Base-by-base conservation (phyloP, 2,329 filamentous ascomycete species). In the Ploettnerulaceae sp. region DNA sequence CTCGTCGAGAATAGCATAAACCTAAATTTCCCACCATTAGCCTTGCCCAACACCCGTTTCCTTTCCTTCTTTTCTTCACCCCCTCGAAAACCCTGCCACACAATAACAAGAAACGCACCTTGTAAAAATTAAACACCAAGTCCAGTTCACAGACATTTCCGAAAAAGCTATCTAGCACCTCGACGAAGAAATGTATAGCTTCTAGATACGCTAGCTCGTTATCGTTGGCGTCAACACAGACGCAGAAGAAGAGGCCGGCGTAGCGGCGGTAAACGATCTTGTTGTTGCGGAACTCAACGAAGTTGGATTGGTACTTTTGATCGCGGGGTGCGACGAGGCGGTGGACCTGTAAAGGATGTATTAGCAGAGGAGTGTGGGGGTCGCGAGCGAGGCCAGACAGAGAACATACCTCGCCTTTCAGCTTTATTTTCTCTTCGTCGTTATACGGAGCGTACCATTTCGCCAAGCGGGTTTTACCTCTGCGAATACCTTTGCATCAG, bases 221-320 rank as follows among this genome's bases (percentile, higher is more conserved):
- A 69, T 98, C 93, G 68, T 96, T 97, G 41, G 91, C 94, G 70
- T 98, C 93, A 65, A 98, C 93, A 69, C 93, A 97, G 44, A 90
- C 94, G 74, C 93, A 98, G 75, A 98, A 98, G 79, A 98, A 98
- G 49, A 98, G 81, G 0, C 93, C 93, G 0, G 93, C 93, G 70
- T 98, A 98, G 53, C 93, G 86, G 34, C 94, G 85, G 73, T 98
- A 98, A 44, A 98, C 89, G 61, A 98, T 86, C 73, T 96, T 97
- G 66, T 91, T 89, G 70, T 89, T 87, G 57, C 88, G 86, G 72
- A 86, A 84, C 71, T 98, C 93, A 76, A 98, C 93, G 64, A 98
- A 98, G 73, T 98, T 98, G 71, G 89, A 95, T 68, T 98, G 93
- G 75, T 98, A 95, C 67, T 98, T 98, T 67, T 98, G 93, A 70